Evolutionary conservation across 805 yeast genomes (phyloP).

Genomic region (Wickerhamomyces sydowiorum): DNA sequence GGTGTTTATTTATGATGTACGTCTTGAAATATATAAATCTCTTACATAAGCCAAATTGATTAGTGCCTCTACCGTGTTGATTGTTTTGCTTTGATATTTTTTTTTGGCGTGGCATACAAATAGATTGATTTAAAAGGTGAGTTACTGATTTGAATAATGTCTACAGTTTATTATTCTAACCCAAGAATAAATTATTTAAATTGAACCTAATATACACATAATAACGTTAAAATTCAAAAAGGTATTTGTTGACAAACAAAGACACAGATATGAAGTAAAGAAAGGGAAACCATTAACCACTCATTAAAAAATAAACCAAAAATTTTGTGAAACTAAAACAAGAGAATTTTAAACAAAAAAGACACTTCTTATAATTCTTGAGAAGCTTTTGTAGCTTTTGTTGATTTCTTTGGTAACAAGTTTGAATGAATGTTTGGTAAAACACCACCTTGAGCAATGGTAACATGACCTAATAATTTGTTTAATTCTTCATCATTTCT

Average conservation of each 20-base stretch:
- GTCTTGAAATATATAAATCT: too few relatives aligned
- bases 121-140: too few relatives aligned
- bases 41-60: too few relatives aligned
- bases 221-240: too few relatives aligned
- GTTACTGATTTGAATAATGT: too few relatives aligned
- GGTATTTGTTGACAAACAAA: too few relatives aligned
- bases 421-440: slow-evolving; percentile 94
- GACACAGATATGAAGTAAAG: too few relatives aligned
- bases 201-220: not conserved
- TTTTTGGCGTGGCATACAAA: too few relatives aligned
- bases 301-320: not conserved
- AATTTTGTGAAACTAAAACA: not conserved
- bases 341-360: not conserved
- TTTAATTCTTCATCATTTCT: slow-evolving; percentile 97
- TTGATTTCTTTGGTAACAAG: slow-evolving; percentile 77
- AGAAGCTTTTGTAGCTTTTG: slow-evolving; percentile 52
- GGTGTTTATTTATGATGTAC: too few relatives aligned
- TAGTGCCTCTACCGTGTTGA: too few relatives aligned
- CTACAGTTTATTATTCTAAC: not conserved
- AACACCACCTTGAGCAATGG: slow-evolving; percentile 99
- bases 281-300: not conserved
- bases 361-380: slow-evolving; percentile 43
- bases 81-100: too few relatives aligned
- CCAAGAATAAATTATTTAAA: not conserved
- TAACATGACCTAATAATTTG: slow-evolving; percentile 83